Percentiles rank a stretch among this genome's conserved stretches.
phyloP scores from a whole-genome alignment of 192 early-diverging fungal genomes.

The Podila clonocystis region DNA sequence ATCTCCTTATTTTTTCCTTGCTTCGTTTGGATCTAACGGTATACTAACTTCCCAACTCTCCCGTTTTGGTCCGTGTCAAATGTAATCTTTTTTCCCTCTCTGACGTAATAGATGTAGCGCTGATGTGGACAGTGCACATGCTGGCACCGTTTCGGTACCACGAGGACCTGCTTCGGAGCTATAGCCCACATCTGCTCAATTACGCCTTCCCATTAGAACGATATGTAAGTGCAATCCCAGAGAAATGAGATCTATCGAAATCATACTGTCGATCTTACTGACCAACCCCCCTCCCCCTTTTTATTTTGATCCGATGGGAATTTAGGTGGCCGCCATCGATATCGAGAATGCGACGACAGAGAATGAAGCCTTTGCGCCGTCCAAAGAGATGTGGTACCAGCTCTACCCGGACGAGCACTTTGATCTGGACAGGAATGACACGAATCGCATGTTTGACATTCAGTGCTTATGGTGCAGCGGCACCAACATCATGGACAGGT shows the following conservation, averaged over 20 bases:
- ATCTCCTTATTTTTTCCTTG: background rate
- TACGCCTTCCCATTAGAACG: constrained; percentile 61
- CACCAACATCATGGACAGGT: constrained; percentile 47
- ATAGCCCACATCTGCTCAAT: constrained; percentile 38
- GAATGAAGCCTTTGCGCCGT: constrained; percentile 34
- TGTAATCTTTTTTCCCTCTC: constrained; percentile 2
- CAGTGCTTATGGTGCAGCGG: constrained; percentile 47
- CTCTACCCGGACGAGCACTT: constrained; percentile 32
- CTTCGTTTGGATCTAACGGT: background rate
- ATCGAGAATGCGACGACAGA: constrained; percentile 47
- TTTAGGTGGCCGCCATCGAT: constrained; percentile 50
- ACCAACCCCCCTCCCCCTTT: too few relatives aligned
- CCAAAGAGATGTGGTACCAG: constrained; percentile 51
- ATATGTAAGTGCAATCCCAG: constrained; percentile 25
- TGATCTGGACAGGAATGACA: constrained; percentile 40
- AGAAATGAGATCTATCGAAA: too few relatives aligned
- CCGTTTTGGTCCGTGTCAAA: background rate
- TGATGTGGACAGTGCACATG: constrained; percentile 73
- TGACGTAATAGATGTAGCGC: constrained; percentile 57
- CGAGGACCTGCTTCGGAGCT: constrained; percentile 65
- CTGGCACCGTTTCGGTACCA: constrained; percentile 65
- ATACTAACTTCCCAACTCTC: background rate
- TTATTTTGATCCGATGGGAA: background rate
- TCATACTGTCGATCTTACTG: too few relatives aligned
- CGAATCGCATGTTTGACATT: constrained; percentile 39